Base-by-base conservation (phyloP, 495 filamentous ascomycete species). In the Xylaria palmicola region DNA sequence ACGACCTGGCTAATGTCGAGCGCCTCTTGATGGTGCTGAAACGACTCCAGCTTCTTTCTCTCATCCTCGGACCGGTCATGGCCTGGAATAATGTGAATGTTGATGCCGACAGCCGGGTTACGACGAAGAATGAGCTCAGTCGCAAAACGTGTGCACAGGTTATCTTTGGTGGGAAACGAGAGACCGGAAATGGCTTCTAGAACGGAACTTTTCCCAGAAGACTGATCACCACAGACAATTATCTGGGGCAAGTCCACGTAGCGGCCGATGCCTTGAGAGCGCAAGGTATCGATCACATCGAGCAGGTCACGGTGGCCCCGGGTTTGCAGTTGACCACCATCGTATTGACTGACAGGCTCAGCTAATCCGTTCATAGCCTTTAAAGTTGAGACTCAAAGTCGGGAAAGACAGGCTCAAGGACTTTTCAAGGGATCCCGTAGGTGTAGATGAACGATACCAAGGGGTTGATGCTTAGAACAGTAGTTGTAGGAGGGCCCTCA, bases 81-180 rank as follows among this genome's bases (percentile, higher is more conserved):
- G 15, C 40, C 20, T 0, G 81, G 79, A 22, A 74, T 72, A 19
- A 85, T 83, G 10, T 74, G 76, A 4, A 83, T 72, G 24, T 68
- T 72, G 53, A 82, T 72, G 54, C 67, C 63, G 9, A 58, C 52
- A 6, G 75, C 22, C 3, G 66, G 32, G 36, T 64, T 62, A 37
- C 80, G 72, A 15, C 84, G 79, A 53, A 87, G 65, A 26, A 84
- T 76, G 4, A 90, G 75, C 60, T 90, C 85, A 0, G 86, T 90
- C 0, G 86, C 82, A 52, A 89, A 89, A 0, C 85, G 77, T 0
- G 87, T 90, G 68, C 87, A 90, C 3, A 87, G 62, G 47, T 79
- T 85, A 58, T 81, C 80, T 27, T 86, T 84, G 19, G 78, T 66
- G 2, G 36, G 36, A 15, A 37, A 37, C 15, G 36, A 37, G 2